Evolutionary conservation across 1,139 yeast genomes (phyloP).

Genomic region (Protomyces pachydermus): DNA sequence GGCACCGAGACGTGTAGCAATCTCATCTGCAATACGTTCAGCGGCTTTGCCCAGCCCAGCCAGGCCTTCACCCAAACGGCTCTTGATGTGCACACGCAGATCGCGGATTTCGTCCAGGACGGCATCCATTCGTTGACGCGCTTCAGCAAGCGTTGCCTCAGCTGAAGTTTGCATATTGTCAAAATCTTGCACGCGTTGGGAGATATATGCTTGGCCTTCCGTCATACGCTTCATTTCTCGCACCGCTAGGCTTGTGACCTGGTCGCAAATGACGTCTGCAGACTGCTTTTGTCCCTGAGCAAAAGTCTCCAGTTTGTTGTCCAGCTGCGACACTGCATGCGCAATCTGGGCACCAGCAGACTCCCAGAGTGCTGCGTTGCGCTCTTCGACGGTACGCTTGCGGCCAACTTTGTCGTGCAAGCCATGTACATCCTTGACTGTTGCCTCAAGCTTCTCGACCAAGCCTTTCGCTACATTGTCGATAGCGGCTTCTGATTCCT

Average conservation of each 20-base stretch:
- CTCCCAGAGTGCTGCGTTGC: slow-evolving; percentile 31
- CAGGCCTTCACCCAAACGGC: slow-evolving; percentile 33
- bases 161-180: slow-evolving; percentile 27
- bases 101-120: slow-evolving; percentile 32
- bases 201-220: slow-evolving; percentile 30
- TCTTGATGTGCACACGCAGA: slow-evolving; percentile 33
- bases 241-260: slow-evolving; percentile 28
- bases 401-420: slow-evolving; percentile 35
- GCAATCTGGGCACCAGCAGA: slow-evolving; percentile 29
- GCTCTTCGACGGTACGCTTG: slow-evolving; percentile 31
- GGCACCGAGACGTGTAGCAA: slow-evolving; percentile 31
- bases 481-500: slow-evolving; percentile 37
- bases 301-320: slow-evolving; percentile 25
- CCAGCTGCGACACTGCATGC: slow-evolving; percentile 29
- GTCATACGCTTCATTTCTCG: slow-evolving; percentile 32
- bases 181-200: slow-evolving; percentile 29
- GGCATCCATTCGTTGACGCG: slow-evolving; percentile 31
- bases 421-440: slow-evolving; percentile 35
- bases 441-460: slow-evolving; percentile 35
- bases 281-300: not conserved
- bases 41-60: slow-evolving; percentile 30
- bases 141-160: slow-evolving; percentile 27
- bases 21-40: slow-evolving; percentile 32
- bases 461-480: slow-evolving; percentile 36
- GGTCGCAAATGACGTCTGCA: slow-evolving; percentile 7